Evolutionary conservation across 2,329 filamentous ascomycete species (phyloP).

Genomic region (Colletotrichum australisinense): DNA sequence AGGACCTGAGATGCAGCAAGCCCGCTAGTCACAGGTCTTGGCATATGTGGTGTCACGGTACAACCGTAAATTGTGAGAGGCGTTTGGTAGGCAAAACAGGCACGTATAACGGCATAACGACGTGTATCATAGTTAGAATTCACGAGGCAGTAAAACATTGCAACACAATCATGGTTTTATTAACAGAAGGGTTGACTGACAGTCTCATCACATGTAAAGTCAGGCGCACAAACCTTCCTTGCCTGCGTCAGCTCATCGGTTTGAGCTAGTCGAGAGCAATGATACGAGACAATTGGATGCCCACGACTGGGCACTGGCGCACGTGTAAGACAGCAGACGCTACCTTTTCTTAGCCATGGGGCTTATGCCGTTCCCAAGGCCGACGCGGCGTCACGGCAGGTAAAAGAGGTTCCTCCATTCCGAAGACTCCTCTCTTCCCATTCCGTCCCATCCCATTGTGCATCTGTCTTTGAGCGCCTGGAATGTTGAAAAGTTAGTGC

Average conservation of each 20-base stretch:
- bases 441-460: conserved; percentile 11
- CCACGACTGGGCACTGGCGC: conserved; percentile 9
- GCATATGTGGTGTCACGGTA: conserved; percentile 1
- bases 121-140: conserved; percentile 20
- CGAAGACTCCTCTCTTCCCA: not conserved
- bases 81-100: conserved; percentile 9
- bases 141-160: conserved; percentile 9
- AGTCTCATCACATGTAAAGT: conserved; percentile 31
- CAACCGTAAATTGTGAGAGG: conserved; percentile 2
- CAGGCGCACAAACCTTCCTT: not conserved
- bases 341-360: conserved; percentile 26
- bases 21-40: conserved; percentile 20
- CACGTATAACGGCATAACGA: conserved; percentile 28
- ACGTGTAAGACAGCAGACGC: conserved; percentile 19
- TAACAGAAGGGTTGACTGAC: not conserved
- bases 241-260: conserved; percentile 7
- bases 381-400: conserved; percentile 1
- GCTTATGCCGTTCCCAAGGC: not conserved
- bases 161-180: not conserved
- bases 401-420: conserved; percentile 12
- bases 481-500: conserved; percentile 25
- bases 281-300: conserved; percentile 26
- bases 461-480: conserved; percentile 5
- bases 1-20: conserved; percentile 45
- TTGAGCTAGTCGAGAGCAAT: conserved; percentile 9